Base-by-base conservation (phyloP, 1,139 yeast species). In the Debaryomyces sp. region DNA sequence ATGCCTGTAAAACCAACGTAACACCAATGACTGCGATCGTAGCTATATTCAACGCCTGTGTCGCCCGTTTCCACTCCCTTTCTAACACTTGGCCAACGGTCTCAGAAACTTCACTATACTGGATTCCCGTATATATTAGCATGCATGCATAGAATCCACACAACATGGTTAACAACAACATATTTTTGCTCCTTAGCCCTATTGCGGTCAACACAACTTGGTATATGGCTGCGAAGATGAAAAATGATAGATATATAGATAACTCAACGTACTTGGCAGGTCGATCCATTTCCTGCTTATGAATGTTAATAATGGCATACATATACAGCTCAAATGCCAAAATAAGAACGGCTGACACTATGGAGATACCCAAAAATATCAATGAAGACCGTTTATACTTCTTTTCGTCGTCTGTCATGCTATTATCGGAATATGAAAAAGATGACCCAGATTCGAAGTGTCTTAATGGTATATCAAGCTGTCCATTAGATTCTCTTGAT, bases 121-220 rank as follows among this genome's bases (percentile, higher is more conserved):
- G 84, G 35, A 80, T 70, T 9, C 81, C 80, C 2, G 83, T 72
- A 58, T 80, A 80, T 4, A 77, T 65, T 56, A 78, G 62, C 79
- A 80, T 73, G 42, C 80, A 77, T n/a, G 67, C 67, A 53, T 75
- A 73, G 54, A 80, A 80, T 13, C 70, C 46, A 52, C 80, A 70
- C 38, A 80, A 66, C 53, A 78, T 73, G 24, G 73, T 60, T 22
- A 76, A 65, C 58, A 65, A 67, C 56, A 72, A 59, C 53, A 78
- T 70, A 54, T 80, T 80, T 54, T 75, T 68, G 13, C 74, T 65
- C 44, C 62, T 56, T 18, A 80, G 62, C 1, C 82, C 82, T 43
- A 78, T 66, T n/a, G 62, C 53, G 2, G 82, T 69, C 38, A 78
- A 63, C 0, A 67, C 47, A 22, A 77, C 64, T 49, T 74, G 80